Evolutionary conservation across 768 basidiomycete genomes (phyloP), one percentile per base, ranked within the genome.

Genomic region (Psilocybe cyanescens): DNA sequence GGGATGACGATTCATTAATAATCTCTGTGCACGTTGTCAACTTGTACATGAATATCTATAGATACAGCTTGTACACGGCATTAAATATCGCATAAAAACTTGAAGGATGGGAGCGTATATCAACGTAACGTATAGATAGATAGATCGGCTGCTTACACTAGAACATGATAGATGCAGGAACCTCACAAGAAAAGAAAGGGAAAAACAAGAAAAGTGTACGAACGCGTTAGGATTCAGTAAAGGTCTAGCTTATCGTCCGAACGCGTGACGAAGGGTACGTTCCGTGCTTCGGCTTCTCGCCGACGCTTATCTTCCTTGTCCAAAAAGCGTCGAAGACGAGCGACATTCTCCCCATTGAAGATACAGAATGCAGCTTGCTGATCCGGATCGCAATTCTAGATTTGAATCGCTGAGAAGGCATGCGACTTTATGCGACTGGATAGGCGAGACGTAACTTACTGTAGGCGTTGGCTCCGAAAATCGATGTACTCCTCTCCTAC

Each of bases 301-400:
- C 81, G 82, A 51, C 88, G 80, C 65, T 72, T 70, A 52, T 81
- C 83, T 71, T 90, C 89, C 75, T 90, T 89, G 72, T 90, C 86
- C 66, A 97, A 72, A 72, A 92, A 94, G 29, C 73, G 72, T 48
- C 90, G 78, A 11, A 97, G 76, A 2, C 81, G 81, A 11, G 62
- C 68, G 8, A 97, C 78, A 45, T 90, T 91, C 53, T 81, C 75
- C 24, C 89, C 90, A 31, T 81, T 89, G 71, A 92, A 97, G 41
- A 94, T 94, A 65, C 91, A 87, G 73, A 91, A 95, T 6, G 85
- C 85, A 0, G 85, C 80, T 66, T 82, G 79, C 68, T 94, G 91
- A 70, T 86, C 84, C 19, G 78, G 76, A 66, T 88, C 86, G 71
- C 85, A 83, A 33, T 83, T 80, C 92, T 94, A 63, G 50, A 58